A percentile compares a stretch with the other conserved stretches of the same genome.
Conservation (phyloP, 345 rosid genomes). For the Hibiscus mutabilis region DNA sequence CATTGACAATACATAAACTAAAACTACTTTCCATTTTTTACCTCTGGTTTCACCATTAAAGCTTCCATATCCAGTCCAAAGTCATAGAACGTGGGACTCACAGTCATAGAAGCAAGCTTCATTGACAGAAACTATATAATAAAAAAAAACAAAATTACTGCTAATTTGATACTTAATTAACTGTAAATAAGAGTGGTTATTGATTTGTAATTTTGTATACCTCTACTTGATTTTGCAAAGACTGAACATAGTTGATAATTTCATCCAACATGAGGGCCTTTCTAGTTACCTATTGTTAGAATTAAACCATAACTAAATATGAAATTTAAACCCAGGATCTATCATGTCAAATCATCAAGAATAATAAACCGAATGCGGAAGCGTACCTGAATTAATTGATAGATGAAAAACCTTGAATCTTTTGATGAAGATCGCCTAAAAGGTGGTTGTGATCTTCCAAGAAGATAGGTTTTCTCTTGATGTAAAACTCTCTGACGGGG, state of each 20-base stretch:
- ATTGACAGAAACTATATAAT: slow-evolving; percentile 53
- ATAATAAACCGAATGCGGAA: too few species aligned
- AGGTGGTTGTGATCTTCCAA: too few species aligned
- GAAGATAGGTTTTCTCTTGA: too few species aligned
- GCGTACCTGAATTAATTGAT: too few species aligned
- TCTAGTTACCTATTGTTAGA: slow-evolving; percentile 59
- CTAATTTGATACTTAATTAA: too few species aligned
- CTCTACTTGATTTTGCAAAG: slow-evolving; percentile 73
- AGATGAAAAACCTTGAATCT: too few species aligned
- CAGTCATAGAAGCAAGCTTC: slow-evolving; percentile 52
- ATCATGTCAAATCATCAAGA: too few species aligned
- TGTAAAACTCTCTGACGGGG: too few species aligned
- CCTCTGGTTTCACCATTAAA: slow-evolving; percentile 46
- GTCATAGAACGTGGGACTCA: slow-evolving; percentile 51
- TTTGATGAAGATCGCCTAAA: too few species aligned
- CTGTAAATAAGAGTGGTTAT: too few species aligned
- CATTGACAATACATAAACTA: not conserved
- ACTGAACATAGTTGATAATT: slow-evolving; percentile 65
- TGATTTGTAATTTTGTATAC: slow-evolving; percentile 14
- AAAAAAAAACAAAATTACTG: not conserved
- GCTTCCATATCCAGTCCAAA: slow-evolving; percentile 47
- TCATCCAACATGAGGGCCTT: slow-evolving; percentile 88
- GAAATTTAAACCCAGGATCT: too few species aligned
- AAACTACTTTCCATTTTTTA: slow-evolving; percentile 7
- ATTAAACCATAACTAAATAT: too few species aligned